These are phyloP conservation scores for Tephrocybe sp. DNA, from an alignment of 768 basidiomycete species.

Conservation along the genomic window DNA sequence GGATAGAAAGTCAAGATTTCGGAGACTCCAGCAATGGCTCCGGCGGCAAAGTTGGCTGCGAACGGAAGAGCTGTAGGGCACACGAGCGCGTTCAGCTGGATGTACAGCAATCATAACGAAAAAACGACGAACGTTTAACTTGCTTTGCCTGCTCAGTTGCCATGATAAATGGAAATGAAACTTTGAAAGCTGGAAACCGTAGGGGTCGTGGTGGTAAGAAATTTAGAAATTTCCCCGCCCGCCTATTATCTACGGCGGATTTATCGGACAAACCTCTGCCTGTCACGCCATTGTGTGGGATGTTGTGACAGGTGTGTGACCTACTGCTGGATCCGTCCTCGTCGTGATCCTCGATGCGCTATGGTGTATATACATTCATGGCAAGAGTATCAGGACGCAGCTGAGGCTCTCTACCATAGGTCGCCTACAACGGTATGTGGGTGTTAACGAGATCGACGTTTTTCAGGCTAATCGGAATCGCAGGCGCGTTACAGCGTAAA, in stretches of 20 bases:
- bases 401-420: constrained; percentile 79
- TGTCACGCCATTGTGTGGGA: constrained; percentile 9
- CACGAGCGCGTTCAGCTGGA: constrained; percentile 2
- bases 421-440: constrained; percentile 72
- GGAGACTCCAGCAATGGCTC: constrained; percentile 92
- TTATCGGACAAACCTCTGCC: constrained; percentile 17
- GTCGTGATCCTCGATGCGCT: constrained; percentile 41
- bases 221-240: constrained; percentile 7
- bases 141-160: constrained; percentile 31
- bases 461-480: neutral
- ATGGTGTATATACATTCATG: constrained; percentile 92
- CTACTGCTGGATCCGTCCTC: constrained; percentile 17
- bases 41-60: constrained; percentile 88
- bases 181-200: neutral
- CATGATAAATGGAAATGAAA: constrained; percentile 14
- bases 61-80: constrained; percentile 70
- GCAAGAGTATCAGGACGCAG: constrained; percentile 90
- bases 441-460: neutral
- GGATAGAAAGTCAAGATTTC: constrained; percentile 87
- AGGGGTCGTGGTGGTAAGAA: constrained; percentile 4
- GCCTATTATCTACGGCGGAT: constrained; percentile 15
- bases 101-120: neutral
- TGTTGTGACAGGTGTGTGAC: constrained; percentile 21
- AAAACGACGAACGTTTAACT: constrained; percentile 18
- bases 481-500: constrained; percentile 92